Base-by-base conservation (phyloP, 306 rosid genomes). In the Vicia sativa region DNA sequence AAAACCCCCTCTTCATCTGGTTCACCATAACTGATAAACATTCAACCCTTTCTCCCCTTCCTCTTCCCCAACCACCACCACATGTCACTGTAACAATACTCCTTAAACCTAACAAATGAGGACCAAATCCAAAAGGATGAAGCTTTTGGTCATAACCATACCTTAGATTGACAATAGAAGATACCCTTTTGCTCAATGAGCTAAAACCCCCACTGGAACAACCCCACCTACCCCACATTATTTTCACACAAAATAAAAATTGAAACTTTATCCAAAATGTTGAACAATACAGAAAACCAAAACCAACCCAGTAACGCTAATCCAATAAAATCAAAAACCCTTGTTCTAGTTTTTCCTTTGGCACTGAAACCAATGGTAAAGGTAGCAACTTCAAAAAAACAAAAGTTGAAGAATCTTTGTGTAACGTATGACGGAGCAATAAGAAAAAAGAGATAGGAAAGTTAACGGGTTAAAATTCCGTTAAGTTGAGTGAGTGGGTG, bases 151-250 rank as follows among this genome's bases (percentile, higher is more conserved):
- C 65, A 66, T 54, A 70, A 6, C 48, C 65, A 53, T 65, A 68
- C 1, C 37, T 43, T 3, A 52, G 2, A 59, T 38, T 52, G 9
- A 78, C 85, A 65, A 74, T 48, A 14, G 68, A 13, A 70, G 70
- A 74, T 13, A 54, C 72, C 73, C 80, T 74, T 39, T 71, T 70
- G 21, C 46, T 78, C 25, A 81, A 56, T 4, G 56, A 71, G 11
- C 67, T 73, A 61, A 74, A 56, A 25, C 71, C 64, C 0, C 77
- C 63, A 15, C 74, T 38, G 26, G 41, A 61, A 59, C 42, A 26
- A 52, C 71, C 21, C 81, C 82, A 78, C 70, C 86, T 78, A 61
- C 78, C 79, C 82, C 80, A 81, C 86, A 81, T 78, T 50, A 70
- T 77, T 19, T 55, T 9, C 9, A 7, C 52, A 62, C 3, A 11